Evolutionary conservation across 2,329 filamentous ascomycete genomes (phyloP).

Genomic region (Magnaporthiopsis incrustans): DNA sequence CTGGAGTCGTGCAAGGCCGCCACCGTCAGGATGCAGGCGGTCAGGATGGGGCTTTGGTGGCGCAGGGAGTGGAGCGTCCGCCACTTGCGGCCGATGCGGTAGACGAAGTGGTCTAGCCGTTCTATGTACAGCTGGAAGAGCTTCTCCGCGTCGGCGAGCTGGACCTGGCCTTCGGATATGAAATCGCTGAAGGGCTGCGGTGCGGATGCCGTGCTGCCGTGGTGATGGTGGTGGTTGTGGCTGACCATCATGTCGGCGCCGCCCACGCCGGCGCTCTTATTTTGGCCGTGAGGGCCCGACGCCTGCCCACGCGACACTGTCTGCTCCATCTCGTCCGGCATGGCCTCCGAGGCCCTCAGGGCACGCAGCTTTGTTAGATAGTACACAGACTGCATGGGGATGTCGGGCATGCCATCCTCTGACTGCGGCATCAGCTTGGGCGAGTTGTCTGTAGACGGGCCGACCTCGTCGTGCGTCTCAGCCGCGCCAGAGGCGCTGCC

Average conservation of each 20-base stretch:
- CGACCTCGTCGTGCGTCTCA: slow-evolving; percentile 10
- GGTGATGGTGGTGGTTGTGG: background rate
- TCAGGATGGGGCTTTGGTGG: slow-evolving; percentile 44
- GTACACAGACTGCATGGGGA: slow-evolving; percentile 31
- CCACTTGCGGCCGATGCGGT: slow-evolving; percentile 41
- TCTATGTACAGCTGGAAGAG: slow-evolving; percentile 42
- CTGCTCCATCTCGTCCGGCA: background rate
- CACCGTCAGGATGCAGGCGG: slow-evolving; percentile 48
- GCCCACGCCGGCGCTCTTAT: background rate
- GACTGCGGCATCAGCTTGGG: slow-evolving; percentile 17
- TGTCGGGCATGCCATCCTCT: slow-evolving; percentile 27
- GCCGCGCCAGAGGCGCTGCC: background rate
- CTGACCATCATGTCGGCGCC: background rate
- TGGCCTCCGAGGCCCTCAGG: slow-evolving; percentile 12
- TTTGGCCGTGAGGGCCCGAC: background rate
- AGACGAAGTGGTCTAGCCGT: slow-evolving; percentile 41
- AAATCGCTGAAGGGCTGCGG: slow-evolving; percentile 20
- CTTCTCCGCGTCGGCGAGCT: slow-evolving; percentile 39
- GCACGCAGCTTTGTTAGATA: slow-evolving; percentile 23
- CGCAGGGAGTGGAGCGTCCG: slow-evolving; percentile 42
- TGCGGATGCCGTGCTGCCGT: background rate
- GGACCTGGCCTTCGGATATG: slow-evolving; percentile 31
- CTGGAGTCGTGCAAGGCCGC: slow-evolving; percentile 49
- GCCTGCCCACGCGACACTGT: background rate
- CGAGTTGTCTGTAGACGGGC: slow-evolving; percentile 19